Evolutionary conservation across 2,329 filamentous ascomycete genomes (phyloP), one percentile per base, ranked within the genome.

Genomic region (Neonectria neomacrospora): DNA sequence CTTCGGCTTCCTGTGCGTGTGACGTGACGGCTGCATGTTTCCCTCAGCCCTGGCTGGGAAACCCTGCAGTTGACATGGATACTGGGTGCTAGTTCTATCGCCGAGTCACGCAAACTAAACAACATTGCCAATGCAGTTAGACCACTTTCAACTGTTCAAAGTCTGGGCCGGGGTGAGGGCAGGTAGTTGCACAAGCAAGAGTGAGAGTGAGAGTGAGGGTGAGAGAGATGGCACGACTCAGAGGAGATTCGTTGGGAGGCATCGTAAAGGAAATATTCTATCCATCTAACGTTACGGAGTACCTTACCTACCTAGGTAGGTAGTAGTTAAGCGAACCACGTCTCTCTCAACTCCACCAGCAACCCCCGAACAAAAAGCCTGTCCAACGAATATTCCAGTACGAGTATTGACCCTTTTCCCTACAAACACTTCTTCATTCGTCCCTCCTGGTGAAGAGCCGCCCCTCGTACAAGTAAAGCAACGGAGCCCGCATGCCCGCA

Each of bases 1-100:
- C 11, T 14, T 45, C 20, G 12, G 42, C 22, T 26, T 26, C 52
- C 22, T 37, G 23, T 23, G 37, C 26, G 8, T 30, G 51, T 54
- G 39, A 60, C 30, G 57, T 20, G 32, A 54, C 28, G 26, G 12
- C 22, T 54, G 52, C 44, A 51, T 55, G 42, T 20, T 41, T 50
- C 20, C 7, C n/a, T 34, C 28, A 22, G 22, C 26, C 52, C 37
- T 28, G 18, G 44, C 51, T 16, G 16, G 58, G 44, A 37, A 51
- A 48, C 44, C 42, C 37, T 55, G 57, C 41, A 52, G 41, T 32
- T 9, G 10, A 32, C 9, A n/a, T 37, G 34, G 12, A n/a, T n/a
- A 37, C 34, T n/a, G 14, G 14, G 18, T 44, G 18, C 41, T 9
- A 10, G 28, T 30, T 44, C 20, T 44, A 8, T 10, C 20, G 6